These are phyloP conservation scores for Trichoderma sp. DNA, from an alignment of 2,329 filamentous ascomycete genomes.

Conservation along the genomic window DNA sequence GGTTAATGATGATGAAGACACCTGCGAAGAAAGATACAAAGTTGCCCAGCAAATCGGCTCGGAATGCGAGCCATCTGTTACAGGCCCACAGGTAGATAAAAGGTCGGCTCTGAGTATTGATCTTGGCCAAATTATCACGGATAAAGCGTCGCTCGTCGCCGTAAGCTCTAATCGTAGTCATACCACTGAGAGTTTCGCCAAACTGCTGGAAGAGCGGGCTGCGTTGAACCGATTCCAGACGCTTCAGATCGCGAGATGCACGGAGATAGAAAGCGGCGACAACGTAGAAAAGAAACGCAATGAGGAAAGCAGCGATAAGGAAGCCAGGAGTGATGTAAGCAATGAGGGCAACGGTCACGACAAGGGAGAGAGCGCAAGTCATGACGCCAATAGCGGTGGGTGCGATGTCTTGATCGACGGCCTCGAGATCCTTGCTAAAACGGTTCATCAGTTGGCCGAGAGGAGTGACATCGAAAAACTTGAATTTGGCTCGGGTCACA, in stretches of 20 bases:
- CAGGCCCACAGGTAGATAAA: slow-evolving; percentile 97
- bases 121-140: slow-evolving; percentile 80
- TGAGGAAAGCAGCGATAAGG: slow-evolving; percentile 82
- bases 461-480: slow-evolving; percentile 96
- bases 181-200: slow-evolving; percentile 89
- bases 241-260: slow-evolving; percentile 92
- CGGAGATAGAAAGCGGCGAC: slow-evolving; percentile 87
- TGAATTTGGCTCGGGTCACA: slow-evolving; percentile 88
- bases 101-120: slow-evolving; percentile 88
- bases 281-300: slow-evolving; percentile 77
- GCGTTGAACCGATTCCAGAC: slow-evolving; percentile 88
- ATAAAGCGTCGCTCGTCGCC: slow-evolving; percentile 93
- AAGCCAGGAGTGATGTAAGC: slow-evolving; percentile 88
- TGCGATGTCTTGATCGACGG: slow-evolving; percentile 93
- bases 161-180: slow-evolving; percentile 96
- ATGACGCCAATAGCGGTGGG: slow-evolving; percentile 80
- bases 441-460: slow-evolving; percentile 97
- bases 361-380: slow-evolving; percentile 64
- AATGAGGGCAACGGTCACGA: slow-evolving; percentile 87
- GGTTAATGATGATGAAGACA: slow-evolving; percentile 81
- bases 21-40: slow-evolving; percentile 92
- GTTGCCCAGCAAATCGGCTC: slow-evolving; percentile 87
- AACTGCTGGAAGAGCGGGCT: slow-evolving; percentile 98
- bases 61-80: slow-evolving; percentile 94
- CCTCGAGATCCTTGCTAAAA: slow-evolving; percentile 96